These are phyloP conservation scores for Vanilla planifolia DNA, from an alignment of 106 monocot species.

Conservation along the genomic window DNA sequence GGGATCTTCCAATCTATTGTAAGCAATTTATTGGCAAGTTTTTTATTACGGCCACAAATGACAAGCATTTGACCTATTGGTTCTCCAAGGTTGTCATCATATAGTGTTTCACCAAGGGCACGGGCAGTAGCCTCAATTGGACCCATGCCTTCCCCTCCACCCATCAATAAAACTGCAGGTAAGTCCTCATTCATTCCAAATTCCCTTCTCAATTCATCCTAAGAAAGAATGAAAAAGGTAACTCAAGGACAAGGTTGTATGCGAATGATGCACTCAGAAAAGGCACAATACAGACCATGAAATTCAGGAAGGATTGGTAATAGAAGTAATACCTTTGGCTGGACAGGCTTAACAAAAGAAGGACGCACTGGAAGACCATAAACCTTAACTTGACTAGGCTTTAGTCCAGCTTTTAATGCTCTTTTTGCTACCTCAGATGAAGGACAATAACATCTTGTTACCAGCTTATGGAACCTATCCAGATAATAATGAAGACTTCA, in stretches of 20 bases:
- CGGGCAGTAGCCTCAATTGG: constrained; percentile 95
- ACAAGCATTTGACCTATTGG: constrained; percentile 84
- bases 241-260: constrained; percentile 1
- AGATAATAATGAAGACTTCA: background rate
- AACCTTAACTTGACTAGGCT: constrained; percentile 80
- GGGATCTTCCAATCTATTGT: constrained; percentile 88
- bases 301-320: background rate
- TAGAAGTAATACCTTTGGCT: constrained; percentile 42
- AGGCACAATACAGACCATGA: background rate
- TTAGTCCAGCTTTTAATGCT: constrained; percentile 78
- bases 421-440: constrained; percentile 86
- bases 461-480: constrained; percentile 99
- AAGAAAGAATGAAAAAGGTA: constrained; percentile 9
- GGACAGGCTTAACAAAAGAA: constrained; percentile 78
- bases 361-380: constrained; percentile 98
- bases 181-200: constrained; percentile 82
- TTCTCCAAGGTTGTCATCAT: constrained; percentile 52
- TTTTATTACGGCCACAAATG: constrained; percentile 89
- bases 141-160: constrained; percentile 99
- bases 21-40: constrained; percentile 52
- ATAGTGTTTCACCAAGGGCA: constrained; percentile 63
- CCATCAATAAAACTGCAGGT: constrained; percentile 94
- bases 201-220: constrained; percentile 78
- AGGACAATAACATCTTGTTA: constrained; percentile 97
- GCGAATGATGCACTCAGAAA: background rate